Base-by-base conservation (phyloP, 306 rosid species). In the Argentina anserina region DNA sequence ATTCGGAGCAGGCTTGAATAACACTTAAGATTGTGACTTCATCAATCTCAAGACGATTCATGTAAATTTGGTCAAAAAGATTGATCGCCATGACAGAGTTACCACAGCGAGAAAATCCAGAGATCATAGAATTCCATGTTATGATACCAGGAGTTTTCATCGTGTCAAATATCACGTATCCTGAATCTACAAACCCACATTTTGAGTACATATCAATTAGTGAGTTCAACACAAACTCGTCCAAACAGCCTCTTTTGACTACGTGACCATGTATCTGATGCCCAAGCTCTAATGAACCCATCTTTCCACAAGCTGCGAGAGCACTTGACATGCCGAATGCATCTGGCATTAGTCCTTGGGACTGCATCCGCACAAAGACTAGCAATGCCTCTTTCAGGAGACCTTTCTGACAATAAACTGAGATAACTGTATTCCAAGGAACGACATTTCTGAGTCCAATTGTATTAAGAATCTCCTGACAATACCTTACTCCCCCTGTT, bases 151-250 rank as follows among this genome's bases (percentile, higher is more conserved):
- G 84, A 26, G 74, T 69, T 45, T 37, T 42, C 29, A 84, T 66
- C 60, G 55, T 73, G 13, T 85, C 81, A 70, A 93, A 93, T 78
- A 93, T 85, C 70, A 45, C 52, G 79, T 75, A 82, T 47, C 94
- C 94, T 25, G 64, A 78, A 81, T 84, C 84, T 40, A 86, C 80
- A 76, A 80, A 84, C 71, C 94, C 94, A 61, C 91, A 90, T 85
- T 93, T 93, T 21, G 90, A 87, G 81, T 93, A 91, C 98, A 93
- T 87, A 67, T 91, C 94, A 26, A 93, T 87, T 28, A 93, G 83
- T 17, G 98, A 87, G 78, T 87, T 90, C 76, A 70, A 81, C 78
- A 93, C 98, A 80, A 83, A 90, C 80, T 89, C 94, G 33, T 84
- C 84, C 56, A 73, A 37, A 62, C 83, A 84, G 9, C 96, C 84